These are phyloP conservation scores for Dictyostelium brefeldianum DNA, from an alignment of 78 protist species.

Conservation along the genomic window DNA sequence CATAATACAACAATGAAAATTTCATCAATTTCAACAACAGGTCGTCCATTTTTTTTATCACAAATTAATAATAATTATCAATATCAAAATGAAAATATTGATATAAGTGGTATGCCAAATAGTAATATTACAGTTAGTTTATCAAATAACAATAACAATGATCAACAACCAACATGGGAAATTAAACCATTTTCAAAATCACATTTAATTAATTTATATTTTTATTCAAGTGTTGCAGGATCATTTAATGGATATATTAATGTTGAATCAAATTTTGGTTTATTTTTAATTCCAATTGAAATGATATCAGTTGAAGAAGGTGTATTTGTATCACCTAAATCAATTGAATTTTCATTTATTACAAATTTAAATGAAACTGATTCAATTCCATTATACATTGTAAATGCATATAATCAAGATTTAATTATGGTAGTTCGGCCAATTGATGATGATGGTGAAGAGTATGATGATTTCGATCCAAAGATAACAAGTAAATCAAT, in stretches of 20 bases:
- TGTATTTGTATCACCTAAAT: slow-evolving; percentile 31
- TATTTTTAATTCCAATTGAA: slow-evolving; percentile 2
- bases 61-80: background rate
- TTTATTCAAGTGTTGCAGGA: slow-evolving; percentile 35
- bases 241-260: slow-evolving; percentile 16
- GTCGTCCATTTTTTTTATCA: slow-evolving; percentile 41
- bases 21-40: slow-evolving; percentile 41
- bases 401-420: slow-evolving; percentile 23
- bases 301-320: slow-evolving; percentile 38
- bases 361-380: slow-evolving; percentile 31
- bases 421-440: background rate
- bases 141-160: too few relatives aligned
- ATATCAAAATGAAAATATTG: background rate
- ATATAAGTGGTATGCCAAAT: background rate
- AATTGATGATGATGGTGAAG: background rate
- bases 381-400: slow-evolving; percentile 18
- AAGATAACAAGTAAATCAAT: background rate
- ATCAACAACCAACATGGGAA: background rate
- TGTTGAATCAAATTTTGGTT: slow-evolving; percentile 58
- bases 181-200: slow-evolving; percentile 54
- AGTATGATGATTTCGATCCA: background rate
- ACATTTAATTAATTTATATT: slow-evolving; percentile 51
- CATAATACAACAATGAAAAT: slow-evolving; percentile 60
- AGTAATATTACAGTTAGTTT: background rate
- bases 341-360: slow-evolving; percentile 43